These are phyloP conservation scores for Rehmannia glutinosa DNA, from an alignment of 257 asterid species.

Conservation along the genomic window DNA sequence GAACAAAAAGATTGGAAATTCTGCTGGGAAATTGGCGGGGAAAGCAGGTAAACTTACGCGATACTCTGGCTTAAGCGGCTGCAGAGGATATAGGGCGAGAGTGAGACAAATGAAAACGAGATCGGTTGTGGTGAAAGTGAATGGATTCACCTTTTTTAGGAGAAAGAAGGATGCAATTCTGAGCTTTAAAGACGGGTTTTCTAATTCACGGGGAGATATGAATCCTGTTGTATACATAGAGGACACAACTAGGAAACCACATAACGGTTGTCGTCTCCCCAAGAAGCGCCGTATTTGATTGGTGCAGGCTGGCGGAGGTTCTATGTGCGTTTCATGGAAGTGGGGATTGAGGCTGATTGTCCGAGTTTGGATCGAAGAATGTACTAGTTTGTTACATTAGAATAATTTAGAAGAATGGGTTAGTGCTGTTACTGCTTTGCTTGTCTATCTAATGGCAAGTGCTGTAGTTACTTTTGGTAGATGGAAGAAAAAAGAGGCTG, in stretches of 20 bases:
- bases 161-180: slow-evolving; percentile 72
- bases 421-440: too few relatives aligned
- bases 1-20: slow-evolving; percentile 57
- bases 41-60: slow-evolving; percentile 64
- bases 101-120: slow-evolving; percentile 59
- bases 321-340: slow-evolving; percentile 9
- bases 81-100: slow-evolving; percentile 84
- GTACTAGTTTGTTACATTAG: slow-evolving; percentile 9
- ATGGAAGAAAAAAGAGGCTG: slow-evolving; percentile 7
- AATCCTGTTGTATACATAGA: slow-evolving; percentile 75
- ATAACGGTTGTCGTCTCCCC: slow-evolving; percentile 81
- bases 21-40: slow-evolving; percentile 71
- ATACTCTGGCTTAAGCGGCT: slow-evolving; percentile 68
- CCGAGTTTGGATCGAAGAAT: slow-evolving; percentile 27
- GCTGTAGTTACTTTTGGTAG: slow-evolving; percentile 9
- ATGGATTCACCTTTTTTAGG: slow-evolving; percentile 64
- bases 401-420: neutral
- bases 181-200: slow-evolving; percentile 79
- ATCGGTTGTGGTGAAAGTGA: slow-evolving; percentile 84
- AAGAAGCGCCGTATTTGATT: slow-evolving; percentile 72
- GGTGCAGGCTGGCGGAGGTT: slow-evolving; percentile 8
- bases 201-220: slow-evolving; percentile 55
- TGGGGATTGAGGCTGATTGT: slow-evolving; percentile 40
- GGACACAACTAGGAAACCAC: slow-evolving; percentile 84
- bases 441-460: neutral